These are phyloP conservation scores for Cladosporium sp. DNA, from an alignment of 2,329 filamentous ascomycete species.

Conservation along the genomic window DNA sequence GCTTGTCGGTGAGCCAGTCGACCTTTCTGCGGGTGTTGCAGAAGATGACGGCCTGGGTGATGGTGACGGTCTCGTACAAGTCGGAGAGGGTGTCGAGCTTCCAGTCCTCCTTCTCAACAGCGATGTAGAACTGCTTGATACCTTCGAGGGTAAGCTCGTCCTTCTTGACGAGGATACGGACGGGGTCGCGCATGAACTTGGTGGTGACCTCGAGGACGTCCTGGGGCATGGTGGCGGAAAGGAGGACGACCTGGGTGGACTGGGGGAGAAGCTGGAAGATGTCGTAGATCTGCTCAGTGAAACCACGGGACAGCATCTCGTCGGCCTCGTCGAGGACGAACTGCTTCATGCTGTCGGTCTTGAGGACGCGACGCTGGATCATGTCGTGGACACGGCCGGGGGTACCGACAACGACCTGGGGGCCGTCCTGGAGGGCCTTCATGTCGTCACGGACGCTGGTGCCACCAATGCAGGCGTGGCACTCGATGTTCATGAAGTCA, in stretches of 20 bases:
- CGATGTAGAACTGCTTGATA: constrained; percentile 98
- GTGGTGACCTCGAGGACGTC: constrained; percentile 99
- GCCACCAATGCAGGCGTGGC: constrained; percentile 95
- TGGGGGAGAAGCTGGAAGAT: constrained; percentile 96
- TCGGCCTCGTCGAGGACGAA: constrained; percentile 73
- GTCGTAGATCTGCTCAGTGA: constrained; percentile 98
- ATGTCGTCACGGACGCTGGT: constrained; percentile 98
- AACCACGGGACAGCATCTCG: constrained; percentile 94
- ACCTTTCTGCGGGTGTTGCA: constrained; percentile 99
- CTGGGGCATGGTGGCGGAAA: constrained; percentile 93
- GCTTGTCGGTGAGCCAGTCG: constrained; percentile 98
- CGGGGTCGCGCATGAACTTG: constrained; percentile 99
- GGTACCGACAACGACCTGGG: constrained; percentile 95
- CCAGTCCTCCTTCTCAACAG: constrained; percentile 99
- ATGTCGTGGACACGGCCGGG: constrained; percentile 92
- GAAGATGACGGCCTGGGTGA: constrained; percentile 98
- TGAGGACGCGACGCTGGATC: constrained; percentile 69
- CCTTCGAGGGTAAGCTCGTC: constrained; percentile 97
- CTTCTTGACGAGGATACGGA: constrained; percentile 95
- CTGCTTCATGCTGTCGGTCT: constrained; percentile 74
- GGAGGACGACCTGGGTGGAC: constrained; percentile 95
- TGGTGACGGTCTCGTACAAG: constrained; percentile 96
- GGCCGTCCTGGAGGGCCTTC: constrained; percentile 75
- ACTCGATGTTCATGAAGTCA: constrained; percentile 99
- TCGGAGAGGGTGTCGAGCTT: constrained; percentile 99